Evolutionary conservation across 1,139 yeast species (phyloP).

Genomic region (Candida pseudoviswanathii): DNA sequence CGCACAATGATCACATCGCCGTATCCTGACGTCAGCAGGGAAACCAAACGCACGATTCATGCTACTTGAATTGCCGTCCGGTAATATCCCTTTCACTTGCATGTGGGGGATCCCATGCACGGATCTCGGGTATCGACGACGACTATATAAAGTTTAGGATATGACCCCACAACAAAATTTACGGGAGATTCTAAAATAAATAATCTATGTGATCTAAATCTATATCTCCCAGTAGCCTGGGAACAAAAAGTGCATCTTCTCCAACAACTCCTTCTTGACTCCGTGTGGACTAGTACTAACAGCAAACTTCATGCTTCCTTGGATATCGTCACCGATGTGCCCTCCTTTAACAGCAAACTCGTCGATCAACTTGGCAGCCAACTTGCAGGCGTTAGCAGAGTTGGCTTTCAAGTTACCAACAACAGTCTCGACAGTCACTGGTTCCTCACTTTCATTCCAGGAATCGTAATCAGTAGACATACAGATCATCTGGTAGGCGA

Average conservation of each 20-base stretch:
- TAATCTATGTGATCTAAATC: not conserved
- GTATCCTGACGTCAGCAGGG: not conserved
- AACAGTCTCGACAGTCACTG: conserved; percentile 95
- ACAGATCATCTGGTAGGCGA: conserved; percentile 95
- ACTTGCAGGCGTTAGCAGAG: conserved; percentile 77
- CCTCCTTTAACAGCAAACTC: conserved; percentile 61
- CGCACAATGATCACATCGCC: too few species aligned
- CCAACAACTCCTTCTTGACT: conserved; percentile 69
- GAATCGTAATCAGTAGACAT: conserved; percentile 99
- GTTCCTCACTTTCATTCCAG: conserved; percentile 93
- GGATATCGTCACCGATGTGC: conserved; percentile 64
- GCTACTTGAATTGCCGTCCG: not conserved
- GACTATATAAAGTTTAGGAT: not conserved
- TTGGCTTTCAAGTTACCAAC: conserved; percentile 89
- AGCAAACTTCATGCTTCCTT: conserved; percentile 77
- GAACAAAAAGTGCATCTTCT: conserved; percentile 81
- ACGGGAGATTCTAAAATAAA: not conserved
- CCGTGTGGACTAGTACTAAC: conserved; percentile 82
- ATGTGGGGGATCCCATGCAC: not conserved
- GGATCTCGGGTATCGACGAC: not conserved
- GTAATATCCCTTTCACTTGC: not conserved
- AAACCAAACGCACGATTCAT: not conserved
- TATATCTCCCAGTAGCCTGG: conserved; percentile 79
- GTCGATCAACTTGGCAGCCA: conserved; percentile 71
- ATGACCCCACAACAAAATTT: not conserved